Evolutionary conservation across 352 stramenopile genomes (phyloP).

Genomic region (Globisporangium cystogenes): DNA sequence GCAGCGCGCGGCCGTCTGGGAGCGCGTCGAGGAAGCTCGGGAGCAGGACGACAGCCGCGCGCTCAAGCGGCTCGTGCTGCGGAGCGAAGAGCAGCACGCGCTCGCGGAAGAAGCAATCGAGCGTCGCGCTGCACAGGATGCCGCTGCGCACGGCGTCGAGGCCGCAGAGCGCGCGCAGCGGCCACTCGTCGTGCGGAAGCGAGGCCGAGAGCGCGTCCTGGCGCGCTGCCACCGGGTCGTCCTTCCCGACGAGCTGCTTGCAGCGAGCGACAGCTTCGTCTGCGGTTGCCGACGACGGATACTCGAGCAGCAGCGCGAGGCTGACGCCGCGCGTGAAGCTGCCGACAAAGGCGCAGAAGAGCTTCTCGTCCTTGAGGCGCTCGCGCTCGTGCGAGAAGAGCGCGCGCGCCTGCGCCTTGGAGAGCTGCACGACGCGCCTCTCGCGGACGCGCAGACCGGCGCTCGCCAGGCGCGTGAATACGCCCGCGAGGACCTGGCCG

Average conservation of each 20-base stretch:
- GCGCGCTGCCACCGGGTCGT: constrained; percentile 36
- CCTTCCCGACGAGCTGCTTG: constrained; percentile 52
- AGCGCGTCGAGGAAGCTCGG: constrained; percentile 25
- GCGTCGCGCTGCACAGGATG: constrained; percentile 51
- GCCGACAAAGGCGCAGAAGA: constrained; percentile 38
- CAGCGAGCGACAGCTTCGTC: constrained; percentile 26
- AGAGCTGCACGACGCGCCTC: constrained; percentile 31
- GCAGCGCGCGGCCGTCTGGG: constrained; percentile 15
- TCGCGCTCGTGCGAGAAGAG: constrained; percentile 31
- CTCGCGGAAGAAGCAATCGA: constrained; percentile 54
- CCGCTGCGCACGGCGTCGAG: constrained; percentile 56
- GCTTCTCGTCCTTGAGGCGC: constrained; percentile 11
- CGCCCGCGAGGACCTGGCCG: constrained; percentile 28
- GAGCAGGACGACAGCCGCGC: constrained; percentile 32
- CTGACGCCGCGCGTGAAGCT: constrained; percentile 55
- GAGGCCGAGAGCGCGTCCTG: constrained; percentile 33
- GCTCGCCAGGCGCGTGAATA: constrained; percentile 35
- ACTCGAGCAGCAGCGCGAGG: constrained; percentile 53
- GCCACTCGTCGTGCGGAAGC: constrained; percentile 35
- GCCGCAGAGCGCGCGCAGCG: constrained; percentile 69
- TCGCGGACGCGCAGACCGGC: constrained; percentile 55
- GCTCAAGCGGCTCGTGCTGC: constrained; percentile 17
- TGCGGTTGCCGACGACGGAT: constrained; percentile 5
- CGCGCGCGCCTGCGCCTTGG: constrained; percentile 24
- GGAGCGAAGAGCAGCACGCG: constrained; percentile 55